These are phyloP conservation scores for Mariannaea sp. DNA, from an alignment of 2,329 filamentous ascomycete species.

Conservation along the genomic window DNA sequence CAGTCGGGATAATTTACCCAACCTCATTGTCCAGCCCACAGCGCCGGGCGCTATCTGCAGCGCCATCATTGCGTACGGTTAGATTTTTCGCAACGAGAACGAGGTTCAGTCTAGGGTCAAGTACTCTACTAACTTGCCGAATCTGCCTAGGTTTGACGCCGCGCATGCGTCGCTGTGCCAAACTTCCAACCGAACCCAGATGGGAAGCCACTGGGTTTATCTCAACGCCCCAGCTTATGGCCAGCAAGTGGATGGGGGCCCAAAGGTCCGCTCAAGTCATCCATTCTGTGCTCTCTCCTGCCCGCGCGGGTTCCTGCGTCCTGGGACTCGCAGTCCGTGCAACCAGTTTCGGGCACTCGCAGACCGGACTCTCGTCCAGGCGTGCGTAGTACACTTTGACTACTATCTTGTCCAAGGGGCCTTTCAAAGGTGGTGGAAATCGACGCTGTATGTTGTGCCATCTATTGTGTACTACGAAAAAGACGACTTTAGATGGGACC, in stretches of 20 bases:
- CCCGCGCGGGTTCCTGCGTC: conserved; percentile 12
- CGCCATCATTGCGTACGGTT: conserved; percentile 9
- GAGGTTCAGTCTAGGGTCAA: conserved; percentile 2
- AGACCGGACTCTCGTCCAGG: conserved; percentile 15
- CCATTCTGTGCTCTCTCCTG: not conserved
- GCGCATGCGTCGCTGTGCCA: conserved; percentile 8
- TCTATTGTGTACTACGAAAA: conserved; percentile 20
- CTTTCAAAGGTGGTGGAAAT: conserved; percentile 28
- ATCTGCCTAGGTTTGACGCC: conserved; percentile 1
- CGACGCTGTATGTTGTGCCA: conserved; percentile 33
- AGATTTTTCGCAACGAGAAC: conserved; percentile 11
- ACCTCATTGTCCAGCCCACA: conserved; percentile 4
- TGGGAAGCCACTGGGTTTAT: too few relatives aligned
- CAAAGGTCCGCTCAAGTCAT: not conserved
- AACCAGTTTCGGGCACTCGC: conserved; percentile 21
- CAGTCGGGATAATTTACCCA: conserved; percentile 15
- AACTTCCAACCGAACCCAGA: not conserved
- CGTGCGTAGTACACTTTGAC: conserved; percentile 14
- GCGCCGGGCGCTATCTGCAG: conserved; percentile 15
- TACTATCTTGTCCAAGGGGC: conserved; percentile 12
- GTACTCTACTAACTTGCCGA: conserved; percentile 1
- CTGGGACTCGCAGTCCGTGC: conserved; percentile 19
- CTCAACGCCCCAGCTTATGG: not conserved
- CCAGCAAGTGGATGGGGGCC: conserved; percentile 9
- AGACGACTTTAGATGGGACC: conserved; percentile 11